Evolutionary conservation across 2,329 filamentous ascomycete genomes (phyloP), one percentile per base, ranked within the genome.

Genomic region (Paraconiothyrium brasiliense): DNA sequence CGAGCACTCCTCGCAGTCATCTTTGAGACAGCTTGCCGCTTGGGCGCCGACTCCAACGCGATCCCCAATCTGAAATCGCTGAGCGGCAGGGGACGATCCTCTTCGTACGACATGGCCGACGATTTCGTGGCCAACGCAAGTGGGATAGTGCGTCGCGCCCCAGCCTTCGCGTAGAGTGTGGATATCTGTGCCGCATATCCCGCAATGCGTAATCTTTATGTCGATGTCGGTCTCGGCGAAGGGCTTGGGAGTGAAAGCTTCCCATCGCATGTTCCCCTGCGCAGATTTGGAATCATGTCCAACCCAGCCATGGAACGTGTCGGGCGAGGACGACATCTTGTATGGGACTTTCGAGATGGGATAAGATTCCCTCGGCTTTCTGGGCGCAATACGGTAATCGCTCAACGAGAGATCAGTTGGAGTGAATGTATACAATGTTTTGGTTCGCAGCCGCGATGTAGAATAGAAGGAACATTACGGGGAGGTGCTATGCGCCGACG

Each of bases 251-350:
- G 72, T 67, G 64, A 82, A 84, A n/a, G 79, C 75, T 44, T 82
- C 77, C 84, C 84, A 86, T 37, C 78, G 79, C 81, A 87, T 84
- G 57, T 85, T 85, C 60, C 86, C 86, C 56, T 86, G 72, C 37
- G 77, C 82, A 13, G 84, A 76, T 61, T 77, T 76, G 35, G 79
- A 69, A 74, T 84, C 83, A 39, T 84, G 80, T 70, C 83, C 86
- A 66, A 87, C 78, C 85, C 86, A 87, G 69, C 86, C 86, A 71
- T 85, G 80, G 71, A 87, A 87, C 59, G 82, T 83, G 75, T 84
- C 72, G 16, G 74, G 69, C 30, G 73, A 72, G 48, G 67, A 57
- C 13, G 54, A 11, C 54, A 56, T 55, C 10, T 49, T 62, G 16
- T 35, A 30, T 27, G 14, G 44, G 5, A 24, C 8, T 37, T 13